Evolutionary conservation across 768 basidiomycete genomes (phyloP).

Genomic region (Chalciporus pseudorubinellus): DNA sequence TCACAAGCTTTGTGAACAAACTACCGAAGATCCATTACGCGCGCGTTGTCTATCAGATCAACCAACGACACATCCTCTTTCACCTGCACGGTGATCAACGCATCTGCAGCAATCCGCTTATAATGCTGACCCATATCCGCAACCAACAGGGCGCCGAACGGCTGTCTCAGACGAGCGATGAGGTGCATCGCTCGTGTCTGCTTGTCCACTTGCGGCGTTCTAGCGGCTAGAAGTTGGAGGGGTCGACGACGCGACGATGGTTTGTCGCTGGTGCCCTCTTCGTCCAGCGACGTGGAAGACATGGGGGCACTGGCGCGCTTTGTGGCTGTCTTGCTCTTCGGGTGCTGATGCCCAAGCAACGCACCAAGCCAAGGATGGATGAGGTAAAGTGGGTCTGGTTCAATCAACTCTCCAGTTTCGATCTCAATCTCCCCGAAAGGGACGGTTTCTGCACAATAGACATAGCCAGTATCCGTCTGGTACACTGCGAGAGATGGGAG

Average conservation of each 20-base stretch:
- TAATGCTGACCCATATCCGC: background rate
- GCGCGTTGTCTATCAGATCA: background rate
- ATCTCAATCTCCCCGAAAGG: slow-evolving; percentile 2
- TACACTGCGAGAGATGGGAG: background rate
- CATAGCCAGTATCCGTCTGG: background rate
- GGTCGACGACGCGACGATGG: no score
- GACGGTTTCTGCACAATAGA: background rate
- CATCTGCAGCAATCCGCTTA: background rate
- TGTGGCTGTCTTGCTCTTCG: slow-evolving; percentile 3
- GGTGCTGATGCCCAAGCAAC: slow-evolving; percentile 1
- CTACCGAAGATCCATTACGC: background rate
- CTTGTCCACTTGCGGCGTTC: background rate
- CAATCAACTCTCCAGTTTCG: background rate
- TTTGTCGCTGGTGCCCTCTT: background rate
- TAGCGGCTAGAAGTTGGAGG: background rate
- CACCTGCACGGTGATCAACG: background rate
- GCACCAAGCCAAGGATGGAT: slow-evolving; percentile 14
- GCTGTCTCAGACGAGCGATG: background rate
- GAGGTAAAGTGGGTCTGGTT: background rate
- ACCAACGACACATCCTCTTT: background rate
- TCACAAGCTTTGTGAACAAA: no score
- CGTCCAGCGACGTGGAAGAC: background rate
- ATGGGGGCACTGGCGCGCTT: slow-evolving; percentile 1
- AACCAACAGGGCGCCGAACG: slow-evolving; percentile 5
- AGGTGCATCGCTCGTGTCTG: slow-evolving; percentile 1